Conservation (phyloP, 2,329 filamentous ascomycete genomes). For the Laburnicola sp. region DNA sequence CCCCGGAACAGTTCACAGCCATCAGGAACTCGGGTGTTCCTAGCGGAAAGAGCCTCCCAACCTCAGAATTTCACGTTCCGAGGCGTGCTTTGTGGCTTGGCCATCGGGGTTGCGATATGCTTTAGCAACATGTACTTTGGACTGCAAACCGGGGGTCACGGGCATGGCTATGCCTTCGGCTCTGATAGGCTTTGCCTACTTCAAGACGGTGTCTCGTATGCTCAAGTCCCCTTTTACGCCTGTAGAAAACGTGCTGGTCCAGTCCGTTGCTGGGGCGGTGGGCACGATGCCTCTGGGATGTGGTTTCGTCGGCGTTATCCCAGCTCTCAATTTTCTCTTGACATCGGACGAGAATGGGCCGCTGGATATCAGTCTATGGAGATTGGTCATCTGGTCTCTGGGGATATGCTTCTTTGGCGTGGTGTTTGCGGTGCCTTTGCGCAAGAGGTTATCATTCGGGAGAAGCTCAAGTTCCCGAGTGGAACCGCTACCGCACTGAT, state of each 20-base stretch:
- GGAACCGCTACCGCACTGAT: slow-evolving; percentile 91
- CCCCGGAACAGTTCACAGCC: slow-evolving; percentile 18
- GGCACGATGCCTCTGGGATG: not conserved
- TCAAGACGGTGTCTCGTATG: not conserved
- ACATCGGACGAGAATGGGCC: slow-evolving; percentile 75
- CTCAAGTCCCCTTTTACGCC: not conserved
- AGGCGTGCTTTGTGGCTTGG: slow-evolving; percentile 75
- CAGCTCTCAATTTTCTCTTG: slow-evolving; percentile 82
- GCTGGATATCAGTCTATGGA: slow-evolving; percentile 67
- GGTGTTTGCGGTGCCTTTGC: slow-evolving; percentile 84
- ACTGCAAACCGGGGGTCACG: slow-evolving; percentile 82
- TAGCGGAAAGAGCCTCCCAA: slow-evolving; percentile 43
- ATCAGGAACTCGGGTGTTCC: slow-evolving; percentile 25
- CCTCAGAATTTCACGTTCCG: slow-evolving; percentile 80
- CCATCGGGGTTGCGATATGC: slow-evolving; percentile 87
- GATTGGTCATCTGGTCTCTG: slow-evolving; percentile 82
- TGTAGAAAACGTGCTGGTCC: not conserved
- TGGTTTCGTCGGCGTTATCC: slow-evolving; percentile 92
- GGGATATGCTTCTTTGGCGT: slow-evolving; percentile 94
- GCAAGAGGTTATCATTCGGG: slow-evolving; percentile 85
- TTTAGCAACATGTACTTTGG: slow-evolving; percentile 99
- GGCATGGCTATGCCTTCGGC: slow-evolving; percentile 69
- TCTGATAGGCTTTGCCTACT: not conserved
- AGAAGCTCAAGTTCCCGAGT: slow-evolving; percentile 87
- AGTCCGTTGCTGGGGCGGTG: not conserved